These are phyloP conservation scores for Termitomyces eurrhizus DNA, from an alignment of 768 basidiomycete genomes.

Conservation along the genomic window DNA sequence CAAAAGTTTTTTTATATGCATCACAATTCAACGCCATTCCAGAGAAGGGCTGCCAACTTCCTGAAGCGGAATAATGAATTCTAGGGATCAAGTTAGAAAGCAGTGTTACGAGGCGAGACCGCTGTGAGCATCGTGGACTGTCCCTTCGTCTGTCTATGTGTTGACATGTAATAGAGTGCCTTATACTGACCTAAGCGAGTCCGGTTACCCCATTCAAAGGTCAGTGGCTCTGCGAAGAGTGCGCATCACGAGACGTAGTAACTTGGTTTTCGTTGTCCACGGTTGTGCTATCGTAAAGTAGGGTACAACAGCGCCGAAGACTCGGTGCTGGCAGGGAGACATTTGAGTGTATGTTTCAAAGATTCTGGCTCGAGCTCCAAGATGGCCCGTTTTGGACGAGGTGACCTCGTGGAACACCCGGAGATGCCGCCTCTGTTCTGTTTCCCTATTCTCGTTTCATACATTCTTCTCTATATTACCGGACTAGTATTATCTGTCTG, in stretches of 20 bases:
- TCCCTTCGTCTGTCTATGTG: background rate
- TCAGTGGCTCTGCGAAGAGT: too few species aligned
- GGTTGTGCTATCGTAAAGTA: background rate
- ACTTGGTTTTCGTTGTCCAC: background rate
- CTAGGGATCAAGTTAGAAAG: background rate
- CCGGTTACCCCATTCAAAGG: background rate
- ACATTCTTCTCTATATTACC: too few species aligned
- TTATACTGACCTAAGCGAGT: background rate
- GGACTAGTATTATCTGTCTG: too few species aligned
- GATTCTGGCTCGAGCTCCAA: too few species aligned
- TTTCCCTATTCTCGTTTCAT: too few species aligned
- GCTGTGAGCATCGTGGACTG: background rate
- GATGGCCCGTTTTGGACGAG: background rate
- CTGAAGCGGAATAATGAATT: background rate
- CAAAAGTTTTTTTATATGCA: background rate
- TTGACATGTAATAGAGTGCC: background rate
- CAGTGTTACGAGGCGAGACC: background rate
- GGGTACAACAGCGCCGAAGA: background rate
- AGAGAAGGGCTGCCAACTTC: background rate
- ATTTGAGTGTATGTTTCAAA: background rate
- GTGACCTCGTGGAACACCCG: background rate
- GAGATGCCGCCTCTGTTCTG: too few species aligned
- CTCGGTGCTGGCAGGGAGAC: background rate
- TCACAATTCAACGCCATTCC: background rate
- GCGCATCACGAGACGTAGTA: too few species aligned